These are phyloP conservation scores for Lichina pygmaea DNA, from an alignment of 495 filamentous ascomycete genomes.

Conservation along the genomic window DNA sequence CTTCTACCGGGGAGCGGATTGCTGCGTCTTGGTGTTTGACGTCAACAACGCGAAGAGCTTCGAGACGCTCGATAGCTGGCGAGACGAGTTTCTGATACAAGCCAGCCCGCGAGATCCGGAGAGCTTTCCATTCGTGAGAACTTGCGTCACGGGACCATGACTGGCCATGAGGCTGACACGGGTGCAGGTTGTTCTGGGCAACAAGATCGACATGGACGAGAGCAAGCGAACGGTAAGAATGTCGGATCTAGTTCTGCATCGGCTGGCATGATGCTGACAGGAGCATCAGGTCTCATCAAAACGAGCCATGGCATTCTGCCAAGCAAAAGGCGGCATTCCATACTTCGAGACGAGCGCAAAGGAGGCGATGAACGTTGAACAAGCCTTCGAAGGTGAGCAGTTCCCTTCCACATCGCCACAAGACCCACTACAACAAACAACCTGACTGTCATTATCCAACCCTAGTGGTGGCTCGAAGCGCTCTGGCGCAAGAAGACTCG, in stretches of 20 bases:
- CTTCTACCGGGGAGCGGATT: slow-evolving; percentile 95
- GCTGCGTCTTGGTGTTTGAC: slow-evolving; percentile 94
- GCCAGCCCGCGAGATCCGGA: slow-evolving; percentile 89
- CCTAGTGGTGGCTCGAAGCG: slow-evolving; percentile 85
- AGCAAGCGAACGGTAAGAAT: slow-evolving; percentile 59
- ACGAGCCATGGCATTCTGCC: slow-evolving; percentile 88
- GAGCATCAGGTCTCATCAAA: slow-evolving; percentile 54
- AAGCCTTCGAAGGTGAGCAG: slow-evolving; percentile 76
- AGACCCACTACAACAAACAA: not conserved
- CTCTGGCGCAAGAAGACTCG: slow-evolving; percentile 84
- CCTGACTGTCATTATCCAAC: not conserved
- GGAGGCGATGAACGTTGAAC: slow-evolving; percentile 93
- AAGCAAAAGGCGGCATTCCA: slow-evolving; percentile 86
- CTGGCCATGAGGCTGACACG: not conserved
- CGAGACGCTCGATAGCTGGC: slow-evolving; percentile 92
- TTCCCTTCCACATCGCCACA: not conserved
- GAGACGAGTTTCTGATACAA: slow-evolving; percentile 96
- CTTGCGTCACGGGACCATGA: not conserved
- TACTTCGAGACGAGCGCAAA: slow-evolving; percentile 99
- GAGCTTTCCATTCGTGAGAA: slow-evolving; percentile 83
- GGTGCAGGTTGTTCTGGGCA: slow-evolving; percentile 63
- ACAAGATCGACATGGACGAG: slow-evolving; percentile 98
- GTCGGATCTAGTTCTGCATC: not conserved
- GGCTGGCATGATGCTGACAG: slow-evolving; percentile 2
- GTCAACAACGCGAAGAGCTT: slow-evolving; percentile 99